phyloP scores from a whole-genome alignment of 352 stramenopile species.

The Phytopythium kandeliae region DNA sequence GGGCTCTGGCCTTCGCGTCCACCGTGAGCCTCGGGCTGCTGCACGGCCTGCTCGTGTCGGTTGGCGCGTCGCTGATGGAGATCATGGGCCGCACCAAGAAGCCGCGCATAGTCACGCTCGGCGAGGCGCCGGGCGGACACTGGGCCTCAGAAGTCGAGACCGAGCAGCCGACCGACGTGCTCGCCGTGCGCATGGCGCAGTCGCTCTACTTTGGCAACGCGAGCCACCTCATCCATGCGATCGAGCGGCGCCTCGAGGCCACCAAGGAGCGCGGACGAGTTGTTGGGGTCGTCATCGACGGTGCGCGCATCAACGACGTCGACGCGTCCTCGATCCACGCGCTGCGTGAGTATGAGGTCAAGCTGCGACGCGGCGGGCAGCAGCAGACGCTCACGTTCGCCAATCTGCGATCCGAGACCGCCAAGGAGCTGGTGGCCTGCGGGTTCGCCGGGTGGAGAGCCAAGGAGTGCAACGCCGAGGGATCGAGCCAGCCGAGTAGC shows the following conservation, averaged over 20 bases:
- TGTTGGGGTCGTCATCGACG: constrained; percentile 48
- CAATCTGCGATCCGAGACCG: constrained; percentile 16
- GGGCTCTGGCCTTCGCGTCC: constrained; percentile 36
- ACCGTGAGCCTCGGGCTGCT: constrained; percentile 49
- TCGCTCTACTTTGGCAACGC: constrained; percentile 72
- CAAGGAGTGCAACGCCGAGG: not conserved
- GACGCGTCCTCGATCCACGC: constrained; percentile 19
- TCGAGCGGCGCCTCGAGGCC: constrained; percentile 30
- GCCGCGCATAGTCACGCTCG: constrained; percentile 36
- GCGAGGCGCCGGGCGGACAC: constrained; percentile 26
- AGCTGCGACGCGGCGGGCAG: constrained; percentile 11
- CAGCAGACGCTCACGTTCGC: constrained; percentile 17
- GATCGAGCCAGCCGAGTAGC: too few species aligned
- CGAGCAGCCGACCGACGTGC: constrained; percentile 28
- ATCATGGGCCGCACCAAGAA: constrained; percentile 66
- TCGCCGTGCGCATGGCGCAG: constrained; percentile 57
- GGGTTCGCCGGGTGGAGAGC: constrained; percentile 10
- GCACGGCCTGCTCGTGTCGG: constrained; percentile 38
- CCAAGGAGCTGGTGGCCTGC: constrained; percentile 12
- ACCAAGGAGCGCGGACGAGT: constrained; percentile 49
- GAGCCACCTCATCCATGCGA: constrained; percentile 52
- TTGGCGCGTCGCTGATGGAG: constrained; percentile 50
- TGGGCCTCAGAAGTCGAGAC: constrained; percentile 18
- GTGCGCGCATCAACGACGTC: constrained; percentile 45
- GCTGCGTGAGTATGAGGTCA: constrained; percentile 17